Evolutionary conservation across 2,329 filamentous ascomycete species (phyloP), one percentile per base, ranked within the genome.

Genomic region (Aspergillus persii): DNA sequence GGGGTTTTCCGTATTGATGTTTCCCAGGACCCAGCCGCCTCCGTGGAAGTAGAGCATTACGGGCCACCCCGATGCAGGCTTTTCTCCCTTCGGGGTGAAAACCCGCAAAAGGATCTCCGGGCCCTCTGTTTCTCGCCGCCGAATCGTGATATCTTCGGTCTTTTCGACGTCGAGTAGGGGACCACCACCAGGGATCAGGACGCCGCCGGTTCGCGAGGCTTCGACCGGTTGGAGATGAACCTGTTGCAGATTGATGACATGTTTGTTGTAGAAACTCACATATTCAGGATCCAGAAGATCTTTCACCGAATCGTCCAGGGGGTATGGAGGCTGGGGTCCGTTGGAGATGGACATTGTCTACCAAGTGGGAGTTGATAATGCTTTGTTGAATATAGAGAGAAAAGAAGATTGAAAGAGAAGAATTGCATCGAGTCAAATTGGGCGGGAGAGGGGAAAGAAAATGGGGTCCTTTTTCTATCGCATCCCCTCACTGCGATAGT

Each of bases 11-110:
- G 82, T 85, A 60, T 83, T 77, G 48, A 86, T 84, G 50, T 81
- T 83, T 0, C 84, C 84, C 31, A 86, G 64, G 3, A 86, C 83
- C 83, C 83, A 86, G 3, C 84, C 84, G 1, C 84, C 84, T 4
- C 84, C 84, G 63, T 86, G 84, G 64, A 80, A 83, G 67, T 84
- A 87, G 3, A 86, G 63, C 68, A 82, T 79, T 7, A 81, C 77
- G 2, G 84, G 84, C 83, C 83, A 86, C 29, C 84, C 84, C 0
- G 62, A 65, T 0, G 65, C 70, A 0, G 83, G 82, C 9, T 59
- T 73, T 4, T 73, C 61, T 0, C 80, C 80, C 4, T 70, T 66
- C 0, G 84, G 84, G 1, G 79, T 83, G 63, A 86, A 86, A 36
- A 75, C 78, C 15, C 83, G 77, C 12, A 85, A 66, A 2, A 62